Evolutionary conservation across 805 yeast genomes (phyloP).

Genomic region (Monosporozyma servazzii): DNA sequence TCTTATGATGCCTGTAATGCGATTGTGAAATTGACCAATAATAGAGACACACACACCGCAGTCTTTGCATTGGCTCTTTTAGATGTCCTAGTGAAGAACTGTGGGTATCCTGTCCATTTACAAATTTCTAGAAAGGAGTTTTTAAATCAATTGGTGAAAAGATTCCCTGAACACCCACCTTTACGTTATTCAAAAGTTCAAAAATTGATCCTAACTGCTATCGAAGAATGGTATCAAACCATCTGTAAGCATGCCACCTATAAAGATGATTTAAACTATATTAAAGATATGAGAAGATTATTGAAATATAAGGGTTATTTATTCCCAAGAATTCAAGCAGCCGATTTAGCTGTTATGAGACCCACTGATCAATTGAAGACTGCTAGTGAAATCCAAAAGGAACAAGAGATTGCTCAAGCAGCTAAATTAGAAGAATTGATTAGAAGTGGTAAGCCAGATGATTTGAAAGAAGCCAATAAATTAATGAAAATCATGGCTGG

Average conservation of each 20-base stretch:
- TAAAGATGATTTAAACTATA: slow-evolving; percentile 84
- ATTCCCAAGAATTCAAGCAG: slow-evolving; percentile 84
- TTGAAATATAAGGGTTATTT: slow-evolving; percentile 83
- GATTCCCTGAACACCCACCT: slow-evolving; percentile 94
- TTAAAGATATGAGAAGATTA: slow-evolving; percentile 91
- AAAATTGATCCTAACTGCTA: slow-evolving; percentile 73
- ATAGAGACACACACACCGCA: slow-evolving; percentile 74
- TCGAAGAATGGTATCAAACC: slow-evolving; percentile 96
- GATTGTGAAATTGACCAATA: slow-evolving; percentile 72
- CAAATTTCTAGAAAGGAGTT: slow-evolving; percentile 94
- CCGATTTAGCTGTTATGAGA: slow-evolving; percentile 86
- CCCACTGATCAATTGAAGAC: slow-evolving; percentile 83
- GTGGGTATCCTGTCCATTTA: slow-evolving; percentile 94
- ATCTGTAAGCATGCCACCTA: slow-evolving; percentile 83
- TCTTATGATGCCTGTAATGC: slow-evolving; percentile 91
- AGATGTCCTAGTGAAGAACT: slow-evolving; percentile 90
- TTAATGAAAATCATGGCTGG: slow-evolving; percentile 99
- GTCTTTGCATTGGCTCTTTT: slow-evolving; percentile 72
- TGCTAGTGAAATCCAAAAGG: slow-evolving; percentile 82
- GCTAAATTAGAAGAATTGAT: slow-evolving; percentile 94
- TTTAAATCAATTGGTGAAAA: slow-evolving; percentile 80
- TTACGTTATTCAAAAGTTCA: slow-evolving; percentile 75
- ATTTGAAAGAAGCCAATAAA: slow-evolving; percentile 90
- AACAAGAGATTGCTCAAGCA: slow-evolving; percentile 84
- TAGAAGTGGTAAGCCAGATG: slow-evolving; percentile 91